These are phyloP conservation scores for Sporothrix mexicana DNA, from an alignment of 2,329 filamentous ascomycete genomes.

Conservation along the genomic window DNA sequence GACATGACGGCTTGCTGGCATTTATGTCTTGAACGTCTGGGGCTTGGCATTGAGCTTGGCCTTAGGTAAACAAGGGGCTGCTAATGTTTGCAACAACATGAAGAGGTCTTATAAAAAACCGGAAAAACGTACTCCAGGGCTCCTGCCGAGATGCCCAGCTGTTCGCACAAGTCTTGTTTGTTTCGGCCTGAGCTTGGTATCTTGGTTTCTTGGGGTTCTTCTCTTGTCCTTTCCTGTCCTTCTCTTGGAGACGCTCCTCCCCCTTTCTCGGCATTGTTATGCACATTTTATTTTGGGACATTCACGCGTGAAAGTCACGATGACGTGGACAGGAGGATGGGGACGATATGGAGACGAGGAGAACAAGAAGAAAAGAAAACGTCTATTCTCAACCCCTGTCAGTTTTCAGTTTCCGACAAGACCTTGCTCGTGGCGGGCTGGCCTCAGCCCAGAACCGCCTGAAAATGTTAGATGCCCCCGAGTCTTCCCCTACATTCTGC, in stretches of 20 bases:
- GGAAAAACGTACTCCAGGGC: too few species aligned
- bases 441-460: slow-evolving; percentile 17
- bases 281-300: slow-evolving; percentile 23
- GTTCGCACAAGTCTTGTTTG: slow-evolving; percentile 5
- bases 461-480: neutral
- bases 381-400: neutral
- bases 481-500: too few species aligned
- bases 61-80: neutral
- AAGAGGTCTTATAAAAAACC: too few species aligned
- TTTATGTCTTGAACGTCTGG: neutral
- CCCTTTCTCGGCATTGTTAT: slow-evolving; percentile 23
- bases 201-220: neutral
- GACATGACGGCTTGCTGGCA: neutral
- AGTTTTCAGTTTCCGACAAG: slow-evolving; percentile 8
- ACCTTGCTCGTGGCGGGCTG: slow-evolving; percentile 6
- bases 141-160: slow-evolving; percentile 10
- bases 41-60: too few species aligned
- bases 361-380: neutral
- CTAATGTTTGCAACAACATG: neutral
- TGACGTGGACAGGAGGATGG: neutral
- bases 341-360: neutral
- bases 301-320: neutral
- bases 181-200: slow-evolving; percentile 3
- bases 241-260: neutral
- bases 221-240: neutral